Percentiles rank a stretch among this genome's conserved stretches.
Conservation (phyloP, 441 rosid species). For the Pelargonium fulgidum region DNA sequence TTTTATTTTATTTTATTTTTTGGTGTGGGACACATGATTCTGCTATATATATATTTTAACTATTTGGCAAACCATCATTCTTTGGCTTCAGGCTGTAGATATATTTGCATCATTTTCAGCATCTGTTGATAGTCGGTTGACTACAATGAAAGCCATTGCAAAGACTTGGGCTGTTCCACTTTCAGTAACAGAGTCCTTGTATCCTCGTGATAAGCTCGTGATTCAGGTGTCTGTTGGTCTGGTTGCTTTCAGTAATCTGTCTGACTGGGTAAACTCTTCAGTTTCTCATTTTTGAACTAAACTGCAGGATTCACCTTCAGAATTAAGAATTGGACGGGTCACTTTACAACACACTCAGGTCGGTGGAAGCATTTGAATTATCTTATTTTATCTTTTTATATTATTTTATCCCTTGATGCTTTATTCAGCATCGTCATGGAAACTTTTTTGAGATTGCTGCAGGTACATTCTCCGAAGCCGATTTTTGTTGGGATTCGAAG, state of each 20-base stretch:
- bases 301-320: slow-evolving; percentile 49
- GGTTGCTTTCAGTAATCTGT: slow-evolving; percentile 14
- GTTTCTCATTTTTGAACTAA: slow-evolving; percentile 26
- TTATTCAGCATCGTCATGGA: slow-evolving; percentile 21
- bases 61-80: slow-evolving; percentile 15
- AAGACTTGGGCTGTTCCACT: slow-evolving; percentile 56
- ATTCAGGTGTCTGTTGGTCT: slow-evolving; percentile 57
- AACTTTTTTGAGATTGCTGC: slow-evolving; percentile 24
- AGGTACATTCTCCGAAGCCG: slow-evolving; percentile 51
- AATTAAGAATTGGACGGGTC: slow-evolving; percentile 69
- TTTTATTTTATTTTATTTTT: too few species aligned
- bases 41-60: not conserved
- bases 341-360: slow-evolving; percentile 53
- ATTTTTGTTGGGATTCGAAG: slow-evolving; percentile 69
- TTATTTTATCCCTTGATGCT: slow-evolving; percentile 14
- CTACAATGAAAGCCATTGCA: slow-evolving; percentile 52
- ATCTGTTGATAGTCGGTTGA: slow-evolving; percentile 44
- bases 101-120: slow-evolving; percentile 61
- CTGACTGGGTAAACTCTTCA: slow-evolving; percentile 13
- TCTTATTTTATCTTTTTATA: not conserved
- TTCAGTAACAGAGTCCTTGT: slow-evolving; percentile 31
- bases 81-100: slow-evolving; percentile 64
- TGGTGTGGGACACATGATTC: not conserved
- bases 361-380: slow-evolving; percentile 27
- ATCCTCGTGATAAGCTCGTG: slow-evolving; percentile 52